Evolutionary conservation across 2,329 filamentous ascomycete genomes (phyloP).

Genomic region (Coniosporium tulheliwenetii): DNA sequence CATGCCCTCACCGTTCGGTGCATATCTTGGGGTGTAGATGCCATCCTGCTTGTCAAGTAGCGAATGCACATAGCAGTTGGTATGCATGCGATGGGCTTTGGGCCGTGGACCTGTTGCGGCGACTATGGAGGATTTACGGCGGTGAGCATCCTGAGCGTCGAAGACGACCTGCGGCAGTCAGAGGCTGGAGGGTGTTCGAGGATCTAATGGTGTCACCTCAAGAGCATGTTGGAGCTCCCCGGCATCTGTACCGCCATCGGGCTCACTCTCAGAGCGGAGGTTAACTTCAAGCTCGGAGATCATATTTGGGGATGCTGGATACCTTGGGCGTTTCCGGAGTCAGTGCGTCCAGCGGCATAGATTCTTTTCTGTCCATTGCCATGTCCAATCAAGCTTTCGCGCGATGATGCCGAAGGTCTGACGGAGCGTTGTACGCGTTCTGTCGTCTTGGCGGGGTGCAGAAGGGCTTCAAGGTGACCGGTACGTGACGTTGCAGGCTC

Average conservation of each 20-base stretch:
- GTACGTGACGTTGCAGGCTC: no score
- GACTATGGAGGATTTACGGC: conserved; percentile 45
- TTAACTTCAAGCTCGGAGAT: neutral
- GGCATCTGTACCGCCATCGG: conserved; percentile 1
- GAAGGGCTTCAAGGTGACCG: no score
- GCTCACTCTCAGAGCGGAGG: conserved; percentile 1
- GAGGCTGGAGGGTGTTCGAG: conserved; percentile 1
- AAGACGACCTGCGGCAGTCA: conserved; percentile 35
- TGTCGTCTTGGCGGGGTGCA: no score
- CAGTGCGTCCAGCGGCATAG: neutral
- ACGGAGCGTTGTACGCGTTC: no score
- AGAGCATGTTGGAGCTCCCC: conserved; percentile 21
- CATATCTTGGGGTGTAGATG: conserved; percentile 9
- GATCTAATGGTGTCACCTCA: conserved; percentile 12
- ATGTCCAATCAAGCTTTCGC: no score
- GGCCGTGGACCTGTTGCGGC: conserved; percentile 17
- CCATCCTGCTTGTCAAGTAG: conserved; percentile 32
- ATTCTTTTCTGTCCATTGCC: neutral
- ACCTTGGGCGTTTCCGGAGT: neutral
- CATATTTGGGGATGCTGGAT: no score
- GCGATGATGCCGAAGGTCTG: no score
- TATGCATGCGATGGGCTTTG: conserved; percentile 22
- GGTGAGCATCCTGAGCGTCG: conserved; percentile 32
- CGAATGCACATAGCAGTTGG: conserved; percentile 46
- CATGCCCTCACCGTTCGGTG: conserved; percentile 11